Evolutionary conservation across 2,329 filamentous ascomycete species (phyloP), one percentile per base, ranked within the genome.

Genomic region (Colletotrichum sojae): DNA sequence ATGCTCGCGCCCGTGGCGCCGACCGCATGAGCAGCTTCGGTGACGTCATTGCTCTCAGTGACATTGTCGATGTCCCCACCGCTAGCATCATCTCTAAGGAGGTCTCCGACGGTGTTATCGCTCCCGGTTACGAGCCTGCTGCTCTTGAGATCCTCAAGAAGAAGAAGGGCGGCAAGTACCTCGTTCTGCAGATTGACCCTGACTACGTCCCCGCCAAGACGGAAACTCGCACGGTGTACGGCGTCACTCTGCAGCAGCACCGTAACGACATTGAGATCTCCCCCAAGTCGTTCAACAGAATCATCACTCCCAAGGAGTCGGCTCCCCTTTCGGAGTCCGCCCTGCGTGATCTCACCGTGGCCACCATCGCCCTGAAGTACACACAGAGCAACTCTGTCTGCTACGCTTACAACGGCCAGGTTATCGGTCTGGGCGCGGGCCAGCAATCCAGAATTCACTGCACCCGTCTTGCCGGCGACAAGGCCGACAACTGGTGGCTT

Each of bases 401-500:
- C 89, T 99, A 98, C 79, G 95, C 96, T 63, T 87, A 94, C 72
- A 95, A 97, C 76, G 96, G 96, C 55, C 96, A 98, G 83, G 89
- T 98, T 76, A 88, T 99, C 75, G 96, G 96, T 73, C 90, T 99
- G 64, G 96, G 96, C 73, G 96, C 96, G 63, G 96, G 96, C 70
- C 96, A 99, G 83, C 96, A 99, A 84, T 97, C 94, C 71, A 92
- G 96, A 75, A 99, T 99, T 75, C 96, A 99, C 88, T 99, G 96
- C 89, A 99, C 96, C 49, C 92, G 96, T 73, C 90, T 99, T 59
- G 96, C 96, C 12, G 96, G 96, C 70, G 95, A 98, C 86, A 99
- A 99, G 88, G 94, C 95, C 56, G 96, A 99, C 83, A 98, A 97
- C 87, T 98, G 95, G 95, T 99, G 95, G 96, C 92, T 99, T 87